Percentiles rank a stretch among this genome's conserved stretches.
These are phyloP conservation scores for Penicillium daleae DNA, from an alignment of 495 filamentous ascomycete genomes.

Conservation along the genomic window DNA sequence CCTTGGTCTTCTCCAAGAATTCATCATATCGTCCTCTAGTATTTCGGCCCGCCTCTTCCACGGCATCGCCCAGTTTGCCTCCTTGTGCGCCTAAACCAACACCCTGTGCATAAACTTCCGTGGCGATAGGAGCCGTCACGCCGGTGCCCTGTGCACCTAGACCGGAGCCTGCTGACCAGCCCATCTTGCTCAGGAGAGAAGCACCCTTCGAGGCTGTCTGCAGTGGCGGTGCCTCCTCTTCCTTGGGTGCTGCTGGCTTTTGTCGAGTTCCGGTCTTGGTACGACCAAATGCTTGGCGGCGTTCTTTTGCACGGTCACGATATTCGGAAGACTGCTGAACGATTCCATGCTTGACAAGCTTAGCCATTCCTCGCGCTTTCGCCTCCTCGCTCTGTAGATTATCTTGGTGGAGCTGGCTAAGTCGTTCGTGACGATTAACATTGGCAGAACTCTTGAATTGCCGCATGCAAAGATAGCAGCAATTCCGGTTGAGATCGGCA, in stretches of 20 bases:
- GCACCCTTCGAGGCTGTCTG: constrained; percentile 75
- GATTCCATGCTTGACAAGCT: constrained; percentile 37
- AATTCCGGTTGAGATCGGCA: constrained; percentile 69
- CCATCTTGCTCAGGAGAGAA: constrained; percentile 86
- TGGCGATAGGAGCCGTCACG: constrained; percentile 73
- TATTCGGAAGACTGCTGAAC: constrained; percentile 55
- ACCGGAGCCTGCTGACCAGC: constrained; percentile 79
- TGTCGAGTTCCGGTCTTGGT: constrained; percentile 50
- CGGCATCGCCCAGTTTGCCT: constrained; percentile 81
- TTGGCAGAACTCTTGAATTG: constrained; percentile 71
- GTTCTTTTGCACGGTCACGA: constrained; percentile 82
- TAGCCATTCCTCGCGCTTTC: constrained; percentile 26
- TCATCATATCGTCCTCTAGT: constrained; percentile 70
- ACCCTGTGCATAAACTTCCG: constrained; percentile 78
- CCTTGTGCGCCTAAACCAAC: constrained; percentile 87
- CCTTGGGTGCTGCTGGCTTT: constrained; percentile 34
- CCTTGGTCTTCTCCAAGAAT: constrained; percentile 77
- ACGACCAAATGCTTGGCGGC: constrained; percentile 74
- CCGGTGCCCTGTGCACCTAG: constrained; percentile 81
- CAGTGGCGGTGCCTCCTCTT: constrained; percentile 42
- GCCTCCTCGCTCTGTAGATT: constrained; percentile 67
- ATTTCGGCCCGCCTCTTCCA: constrained; percentile 74
- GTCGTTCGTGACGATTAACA: constrained; percentile 75
- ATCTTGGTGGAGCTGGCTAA: constrained; percentile 71
- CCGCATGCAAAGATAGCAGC: constrained; percentile 77